Base-by-base conservation (phyloP, 1,139 yeast genomes). In the Saccharomyces hybrid region DNA sequence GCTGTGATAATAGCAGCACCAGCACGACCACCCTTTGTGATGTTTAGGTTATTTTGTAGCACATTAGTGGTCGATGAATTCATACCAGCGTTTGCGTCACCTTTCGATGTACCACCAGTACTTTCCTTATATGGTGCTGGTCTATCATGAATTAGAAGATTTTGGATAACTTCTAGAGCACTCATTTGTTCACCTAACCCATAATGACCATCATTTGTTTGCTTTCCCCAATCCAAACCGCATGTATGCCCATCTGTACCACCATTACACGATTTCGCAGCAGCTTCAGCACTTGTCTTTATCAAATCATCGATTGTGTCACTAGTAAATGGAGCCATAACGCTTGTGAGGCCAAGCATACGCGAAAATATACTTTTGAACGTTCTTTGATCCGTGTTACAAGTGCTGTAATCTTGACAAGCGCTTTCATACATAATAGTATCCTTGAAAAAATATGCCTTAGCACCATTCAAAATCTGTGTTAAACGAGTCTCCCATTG, bases 1-100 rank as follows among this genome's bases (percentile, higher is more conserved):
- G 88, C 91, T 2, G 97, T 91, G 53, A 88, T 76, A 44, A 89
- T 77, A 42, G 90, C 88, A 0, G 97, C 97, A 47, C 97, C 97
- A 0, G 91, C 96, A 56, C 73, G 79, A 69, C 88, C 97, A 54
- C 82, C 83, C 3, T 74, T 67, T 47, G 77, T 74, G 54, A 89
- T 77, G 8, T 69, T 66, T 60, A 88, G 65, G 3, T 73, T 67
- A 51, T 75, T 72, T 38, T 76, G 75, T 51, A 74, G 66, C 19
- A 74, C 70, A 25, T 66, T 60, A 48, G 72, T 66, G 0, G 68
- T 59, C 2, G 69, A 59, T 0, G 70, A 53, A 57, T 68, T 62
- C 49, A 74, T 58, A 55, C 82, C 83, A 0, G 81, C 81, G 31
- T 66, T 59, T 0, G 73, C 67, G 58, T 77, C 74, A 56, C 78